These are phyloP conservation scores for Puccinia coronata DNA, from an alignment of 1,284 basidiomycete species.

Conservation along the genomic window DNA sequence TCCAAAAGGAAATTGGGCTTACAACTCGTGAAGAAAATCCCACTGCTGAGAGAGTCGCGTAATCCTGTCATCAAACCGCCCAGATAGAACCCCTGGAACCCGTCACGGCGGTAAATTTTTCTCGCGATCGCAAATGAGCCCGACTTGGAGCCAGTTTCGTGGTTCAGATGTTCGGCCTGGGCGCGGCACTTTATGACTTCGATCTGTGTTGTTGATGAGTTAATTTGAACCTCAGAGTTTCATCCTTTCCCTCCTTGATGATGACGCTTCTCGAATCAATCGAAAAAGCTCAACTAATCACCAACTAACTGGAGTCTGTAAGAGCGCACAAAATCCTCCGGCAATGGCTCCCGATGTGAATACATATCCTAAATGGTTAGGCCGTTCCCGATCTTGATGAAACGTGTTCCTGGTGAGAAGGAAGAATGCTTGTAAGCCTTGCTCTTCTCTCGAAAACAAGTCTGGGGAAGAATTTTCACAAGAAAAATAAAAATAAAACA, in stretches of 20 bases:
- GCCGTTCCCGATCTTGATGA: constrained; percentile 56
- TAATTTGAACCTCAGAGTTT: background rate
- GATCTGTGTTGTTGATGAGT: constrained; percentile 51
- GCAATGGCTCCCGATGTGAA: constrained; percentile 55
- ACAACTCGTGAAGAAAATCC: constrained; percentile 56
- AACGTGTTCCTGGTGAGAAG: constrained; percentile 49
- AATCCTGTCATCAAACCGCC: constrained; percentile 56
- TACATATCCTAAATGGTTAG: constrained; percentile 52
- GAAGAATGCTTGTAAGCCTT: background rate
- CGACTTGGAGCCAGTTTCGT: constrained; percentile 52
- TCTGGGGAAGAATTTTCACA: background rate
- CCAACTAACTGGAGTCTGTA: constrained; percentile 56
- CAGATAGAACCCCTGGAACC: constrained; percentile 55
- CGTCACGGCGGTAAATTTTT: constrained; percentile 54
- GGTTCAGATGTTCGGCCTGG: constrained; percentile 53
- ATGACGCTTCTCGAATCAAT: background rate
- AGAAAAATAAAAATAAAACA: constrained; percentile 18
- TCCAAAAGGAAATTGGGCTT: too few species aligned
- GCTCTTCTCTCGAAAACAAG: background rate
- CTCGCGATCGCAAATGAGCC: constrained; percentile 54
- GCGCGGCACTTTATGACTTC: constrained; percentile 58
- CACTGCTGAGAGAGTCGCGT: constrained; percentile 55
- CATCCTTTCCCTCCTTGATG: background rate
- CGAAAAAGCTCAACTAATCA: background rate
- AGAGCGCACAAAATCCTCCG: constrained; percentile 55